These are phyloP conservation scores for Xylogone sp. DNA, from an alignment of 2,329 filamentous ascomycete genomes.

Conservation along the genomic window DNA sequence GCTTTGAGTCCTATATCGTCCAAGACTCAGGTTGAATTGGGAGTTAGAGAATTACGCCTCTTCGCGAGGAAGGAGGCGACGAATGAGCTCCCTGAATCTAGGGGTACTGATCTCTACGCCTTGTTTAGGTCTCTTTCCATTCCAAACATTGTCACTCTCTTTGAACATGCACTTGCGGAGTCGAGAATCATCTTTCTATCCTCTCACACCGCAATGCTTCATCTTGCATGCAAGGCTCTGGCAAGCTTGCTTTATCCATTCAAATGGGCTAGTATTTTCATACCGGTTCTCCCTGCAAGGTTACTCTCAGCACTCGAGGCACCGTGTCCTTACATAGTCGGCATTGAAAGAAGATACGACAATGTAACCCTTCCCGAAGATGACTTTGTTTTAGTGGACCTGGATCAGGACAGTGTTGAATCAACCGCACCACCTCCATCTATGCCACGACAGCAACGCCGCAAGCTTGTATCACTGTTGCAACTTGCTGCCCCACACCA, in stretches of 20 bases:
- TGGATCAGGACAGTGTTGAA: slow-evolving; percentile 88
- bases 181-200: slow-evolving; percentile 95
- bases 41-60: slow-evolving; percentile 81
- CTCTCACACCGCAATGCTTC: slow-evolving; percentile 93
- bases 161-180: slow-evolving; percentile 90
- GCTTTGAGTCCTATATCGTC: slow-evolving; percentile 89
- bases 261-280: slow-evolving; percentile 91
- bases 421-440: slow-evolving; percentile 73
- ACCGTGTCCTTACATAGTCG: slow-evolving; percentile 94
- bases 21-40: slow-evolving; percentile 91
- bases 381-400: slow-evolving; percentile 90
- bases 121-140: slow-evolving; percentile 87
- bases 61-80: slow-evolving; percentile 89
- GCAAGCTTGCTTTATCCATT: slow-evolving; percentile 83
- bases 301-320: slow-evolving; percentile 89
- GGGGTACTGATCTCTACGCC: slow-evolving; percentile 88
- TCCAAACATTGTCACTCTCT: slow-evolving; percentile 86
- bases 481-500: slow-evolving; percentile 90
- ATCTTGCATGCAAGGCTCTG: slow-evolving; percentile 86
- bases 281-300: slow-evolving; percentile 83
- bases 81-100: slow-evolving; percentile 89
- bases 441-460: slow-evolving; percentile 81
- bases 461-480: slow-evolving; percentile 83
- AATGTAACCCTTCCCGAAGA: slow-evolving; percentile 84
- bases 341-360: slow-evolving; percentile 89